Base-by-base conservation (phyloP, 2,329 filamentous ascomycete genomes). In the Lasiodiplodia hormozganensis region DNA sequence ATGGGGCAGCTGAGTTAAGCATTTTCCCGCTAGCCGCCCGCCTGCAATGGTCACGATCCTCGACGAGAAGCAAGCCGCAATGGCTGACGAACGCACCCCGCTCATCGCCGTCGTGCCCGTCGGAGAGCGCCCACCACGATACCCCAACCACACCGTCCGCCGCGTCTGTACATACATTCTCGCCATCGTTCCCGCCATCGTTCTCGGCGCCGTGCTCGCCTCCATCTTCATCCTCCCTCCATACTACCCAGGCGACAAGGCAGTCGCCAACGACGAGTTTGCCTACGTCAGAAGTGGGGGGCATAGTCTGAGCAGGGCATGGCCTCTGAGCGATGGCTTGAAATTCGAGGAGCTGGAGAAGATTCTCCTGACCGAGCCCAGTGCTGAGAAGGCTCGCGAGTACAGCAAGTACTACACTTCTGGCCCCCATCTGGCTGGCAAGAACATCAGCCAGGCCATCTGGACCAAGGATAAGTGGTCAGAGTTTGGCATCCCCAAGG, bases 141-240 rank as follows among this genome's bases (percentile, higher is more conserved):
- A 82, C 69, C 76, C 78, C 7, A 88, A 91, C 72, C 83, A 86
- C 71, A 86, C 85, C 34, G 77, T 89, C 56, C 88, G 90, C 62
- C 87, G 89, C 69, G 88, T 91, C 77, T 92, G 89, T 76, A 90
- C 88, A 52, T 82, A 92, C 68, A 84, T 86, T 25, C 76, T 84
- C 36, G 73, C 74, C 25, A 70, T 74, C 43, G 73, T 80, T 6
- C 78, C 82, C n/a, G 69, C 82, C 54, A 69, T 79, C 18, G 80
- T 80, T 47, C 71, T 81, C 36, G 71, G 75, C 23, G 75, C 79
- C 40, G 73, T 81, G 4, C 70, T 82, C 67, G 70, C 83, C 23
- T 75, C 79, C 51, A 74, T 83, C 56, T 77, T 76, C 21, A 73
- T 83, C 47, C 72, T 76, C 16, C 76, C 79, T 12, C 74, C 77